Conservation (phyloP, 441 rosid species). For the Gossypium gossypioides region DNA sequence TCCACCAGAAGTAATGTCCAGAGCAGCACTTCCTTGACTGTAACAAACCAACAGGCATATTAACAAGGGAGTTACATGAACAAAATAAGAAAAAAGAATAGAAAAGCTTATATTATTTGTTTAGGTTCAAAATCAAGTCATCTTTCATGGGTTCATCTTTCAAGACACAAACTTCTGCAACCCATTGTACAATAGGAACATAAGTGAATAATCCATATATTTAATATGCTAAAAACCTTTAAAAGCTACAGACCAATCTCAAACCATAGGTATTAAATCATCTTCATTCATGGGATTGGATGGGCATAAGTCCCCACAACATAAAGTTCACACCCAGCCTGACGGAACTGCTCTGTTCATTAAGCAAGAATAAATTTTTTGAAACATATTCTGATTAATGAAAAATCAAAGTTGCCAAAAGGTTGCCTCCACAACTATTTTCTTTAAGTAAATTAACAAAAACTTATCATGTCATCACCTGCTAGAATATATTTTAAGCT, state of each 20-base stretch:
- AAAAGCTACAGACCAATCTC: neutral
- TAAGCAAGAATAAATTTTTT: neutral
- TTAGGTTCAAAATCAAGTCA: neutral
- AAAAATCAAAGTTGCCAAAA: neutral
- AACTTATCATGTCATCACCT: neutral
- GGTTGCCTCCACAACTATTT: neutral
- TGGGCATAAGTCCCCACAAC: neutral
- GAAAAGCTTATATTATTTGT: neutral
- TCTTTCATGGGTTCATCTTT: neutral
- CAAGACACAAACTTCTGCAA: neutral
- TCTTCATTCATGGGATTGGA: neutral
- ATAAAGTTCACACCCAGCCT: neutral
- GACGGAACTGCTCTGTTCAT: neutral
- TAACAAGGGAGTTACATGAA: conserved; percentile 12
- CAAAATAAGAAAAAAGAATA: conserved; percentile 4
- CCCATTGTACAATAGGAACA: neutral
- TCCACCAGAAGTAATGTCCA: conserved; percentile 75
- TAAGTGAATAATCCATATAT: neutral
- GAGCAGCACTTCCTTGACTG: conserved; percentile 70
- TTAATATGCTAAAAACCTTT: neutral
- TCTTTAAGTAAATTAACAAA: neutral
- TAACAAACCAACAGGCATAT: conserved; percentile 20
- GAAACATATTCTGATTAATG: neutral
- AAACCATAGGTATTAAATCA: neutral
- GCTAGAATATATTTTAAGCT: neutral